phyloP scores from a whole-genome alignment of 23 red algal genomes.

The Porphyridium purpureum region DNA sequence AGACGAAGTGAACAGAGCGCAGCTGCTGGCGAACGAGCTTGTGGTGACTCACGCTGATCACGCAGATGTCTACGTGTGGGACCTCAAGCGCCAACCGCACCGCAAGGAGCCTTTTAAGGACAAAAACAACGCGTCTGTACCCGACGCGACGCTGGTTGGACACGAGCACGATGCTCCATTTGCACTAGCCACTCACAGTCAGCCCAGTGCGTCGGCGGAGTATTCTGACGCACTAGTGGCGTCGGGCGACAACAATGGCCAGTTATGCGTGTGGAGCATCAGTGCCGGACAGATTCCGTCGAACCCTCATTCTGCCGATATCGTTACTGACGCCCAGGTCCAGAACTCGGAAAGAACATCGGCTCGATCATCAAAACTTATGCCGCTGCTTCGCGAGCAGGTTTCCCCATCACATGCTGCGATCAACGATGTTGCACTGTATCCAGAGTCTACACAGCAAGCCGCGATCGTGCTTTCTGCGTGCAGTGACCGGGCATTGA shows the following conservation, averaged over 20 bases:
- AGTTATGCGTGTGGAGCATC: conserved; percentile 51
- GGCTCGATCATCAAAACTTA: conserved; percentile 8
- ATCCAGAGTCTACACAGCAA: no score
- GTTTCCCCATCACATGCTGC: no score
- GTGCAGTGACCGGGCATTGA: no score
- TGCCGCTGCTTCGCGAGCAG: no score
- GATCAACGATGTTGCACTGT: no score
- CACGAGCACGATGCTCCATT: conserved; percentile 41
- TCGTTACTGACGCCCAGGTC: no score
- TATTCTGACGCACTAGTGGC: conserved; percentile 30
- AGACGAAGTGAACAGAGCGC: conserved; percentile 71
- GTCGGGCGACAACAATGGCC: conserved; percentile 33
- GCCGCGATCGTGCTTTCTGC: no score
- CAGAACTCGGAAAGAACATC: conserved; percentile 14
- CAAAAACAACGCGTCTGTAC: conserved; percentile 13
- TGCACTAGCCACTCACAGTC: conserved; percentile 16
- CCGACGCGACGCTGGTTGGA: conserved; percentile 37
- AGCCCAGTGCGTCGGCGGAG: not conserved
- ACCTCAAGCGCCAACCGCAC: conserved; percentile 54
- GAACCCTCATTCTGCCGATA: no score
- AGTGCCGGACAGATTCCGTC: no score
- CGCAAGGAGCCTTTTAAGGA: conserved; percentile 11
- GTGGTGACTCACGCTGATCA: conserved; percentile 86
- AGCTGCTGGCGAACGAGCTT: conserved; percentile 19
- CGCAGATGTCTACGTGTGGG: conserved; percentile 62